Base-by-base conservation (phyloP, 441 rosid genomes). In the Gossypium davidsonii region DNA sequence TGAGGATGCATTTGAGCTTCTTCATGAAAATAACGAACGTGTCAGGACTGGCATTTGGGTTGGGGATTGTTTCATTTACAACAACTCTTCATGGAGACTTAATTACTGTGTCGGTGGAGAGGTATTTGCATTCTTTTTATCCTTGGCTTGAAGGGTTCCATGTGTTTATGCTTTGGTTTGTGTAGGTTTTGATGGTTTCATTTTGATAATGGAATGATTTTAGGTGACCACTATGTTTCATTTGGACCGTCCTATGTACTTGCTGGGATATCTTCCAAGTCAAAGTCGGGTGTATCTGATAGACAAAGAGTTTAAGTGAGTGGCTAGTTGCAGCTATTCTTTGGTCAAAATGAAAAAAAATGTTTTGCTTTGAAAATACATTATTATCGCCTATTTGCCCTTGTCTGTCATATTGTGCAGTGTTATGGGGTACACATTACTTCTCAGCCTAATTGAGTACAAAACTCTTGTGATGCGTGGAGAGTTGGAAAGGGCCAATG, bases 401-500 rank as follows among this genome's bases (percentile, higher is more conserved):
- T 4, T 1, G 0, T 67, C 44, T n/a, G 3, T 67, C 23, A 7
- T 23, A 48, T 67, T n/a, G 2, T 25, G n/a, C 71, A 95, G 99
- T 77, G 86, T 93, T 73, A 82, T 93, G 73, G 99, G 99, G 67
- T 95, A 95, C 86, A 95, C 98, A 66, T 83, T 95, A 78, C 99
- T 93, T 83, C 94, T 95, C 72, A 93, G 97, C 85, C 85, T 96
- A 84, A 96, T 96, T 37, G 99, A 96, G 88, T 96, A 91, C 87
- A 96, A 96, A 87, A 95, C 98, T 70, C 95, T 95, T 76, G 98
- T 95, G 76, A 93, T 95, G 99, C 99, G 99, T 74, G 99, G 99
- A 71, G 98, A 96, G 78, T 71, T 91, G 34, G 98, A 93, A 57
- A 86, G 90, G 79, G 99, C 99, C 78, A 89, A 82, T 73, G 91